Evolutionary conservation across 257 asterid genomes (phyloP), one percentile per base, ranked within the genome.

Genomic region (Solanum virginianum): DNA sequence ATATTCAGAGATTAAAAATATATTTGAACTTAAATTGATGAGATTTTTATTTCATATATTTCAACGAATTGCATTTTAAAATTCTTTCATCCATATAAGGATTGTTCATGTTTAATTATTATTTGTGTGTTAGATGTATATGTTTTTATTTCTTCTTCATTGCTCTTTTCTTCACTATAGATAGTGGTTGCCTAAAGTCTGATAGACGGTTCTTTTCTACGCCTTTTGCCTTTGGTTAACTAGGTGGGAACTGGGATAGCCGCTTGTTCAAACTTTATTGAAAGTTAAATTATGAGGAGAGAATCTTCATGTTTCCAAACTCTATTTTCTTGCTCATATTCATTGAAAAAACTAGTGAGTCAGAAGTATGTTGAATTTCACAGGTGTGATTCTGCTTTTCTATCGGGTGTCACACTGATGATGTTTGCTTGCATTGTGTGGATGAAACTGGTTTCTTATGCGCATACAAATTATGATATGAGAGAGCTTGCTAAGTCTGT

Each of bases 321-420:
- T 79, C 49, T 53, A 10, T 53, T 79, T 79, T 53, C 6, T 53
- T 79, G 66, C 49, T 79, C 20, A 16, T 79, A 18, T 79, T 9
- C 82, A 77, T 53, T 77, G 10, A 77, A 77, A 53, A 14, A 77
- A 26, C 11, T 29, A 79, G 49, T 26, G 65, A 53, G 18, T 53
- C 26, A 5, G 41, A 53, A n/a, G 43, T 80, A 41, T 89, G 79
- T 32, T 74, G 75, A 88, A 86, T 86, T 91, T 86, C 82, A 60
- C 98, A 97, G 99, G 93, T 92, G 93, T 83, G 98, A 95, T 89
- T 92, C 98, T 89, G 98, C 98, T 66, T 98, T 97, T 81, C 94
- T 91, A 57, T 93, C 98, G 4, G 98, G 99, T 54, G 97, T 89
- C 82, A 89, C 91, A 9, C 88, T 97, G 83, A 97, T 94, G 98